A percentile compares a stretch with the other conserved stretches of the same genome.
Evolutionary conservation across 2,329 filamentous ascomycete species (phyloP).

Genomic region (Fusarium anguioides): DNA sequence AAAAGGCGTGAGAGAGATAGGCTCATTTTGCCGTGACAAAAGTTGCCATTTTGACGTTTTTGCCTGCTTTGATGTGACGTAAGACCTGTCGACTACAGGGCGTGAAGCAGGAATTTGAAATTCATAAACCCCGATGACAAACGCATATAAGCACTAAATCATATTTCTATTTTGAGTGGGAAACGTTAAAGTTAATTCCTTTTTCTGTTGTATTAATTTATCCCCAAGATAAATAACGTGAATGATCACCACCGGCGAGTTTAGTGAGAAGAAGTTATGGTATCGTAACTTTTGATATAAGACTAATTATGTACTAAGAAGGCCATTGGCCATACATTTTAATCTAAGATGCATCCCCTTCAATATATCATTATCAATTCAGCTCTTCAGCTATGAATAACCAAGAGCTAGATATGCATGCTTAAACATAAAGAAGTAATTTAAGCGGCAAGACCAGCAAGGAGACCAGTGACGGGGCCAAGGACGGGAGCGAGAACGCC

Average conservation of each 20-base stretch:
- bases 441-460: conserved; percentile 35
- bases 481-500: conserved; percentile 45
- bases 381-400: not conserved
- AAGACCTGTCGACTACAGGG: not conserved
- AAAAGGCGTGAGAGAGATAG: not conserved
- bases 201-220: not conserved
- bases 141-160: not conserved
- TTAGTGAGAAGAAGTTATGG: not conserved
- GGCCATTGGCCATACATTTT: not conserved
- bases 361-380: not conserved
- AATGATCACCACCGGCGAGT: too few species aligned
- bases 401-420: not conserved
- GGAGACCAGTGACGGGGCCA: conserved; percentile 40
- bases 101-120: not conserved
- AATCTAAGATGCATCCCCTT: not conserved
- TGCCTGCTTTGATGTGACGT: conserved; percentile 4
- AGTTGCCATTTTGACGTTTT: not conserved
- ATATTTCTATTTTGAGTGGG: not conserved
- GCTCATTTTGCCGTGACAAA: not conserved
- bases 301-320: conserved; percentile 14
- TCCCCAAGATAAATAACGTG: not conserved
- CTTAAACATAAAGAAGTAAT: too few species aligned
- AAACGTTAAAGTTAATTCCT: not conserved
- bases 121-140: not conserved
- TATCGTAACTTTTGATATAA: not conserved